These are phyloP conservation scores for Chenopodium berlandieri DNA, from an alignment of 148 eudicot species.

Conservation along the genomic window DNA sequence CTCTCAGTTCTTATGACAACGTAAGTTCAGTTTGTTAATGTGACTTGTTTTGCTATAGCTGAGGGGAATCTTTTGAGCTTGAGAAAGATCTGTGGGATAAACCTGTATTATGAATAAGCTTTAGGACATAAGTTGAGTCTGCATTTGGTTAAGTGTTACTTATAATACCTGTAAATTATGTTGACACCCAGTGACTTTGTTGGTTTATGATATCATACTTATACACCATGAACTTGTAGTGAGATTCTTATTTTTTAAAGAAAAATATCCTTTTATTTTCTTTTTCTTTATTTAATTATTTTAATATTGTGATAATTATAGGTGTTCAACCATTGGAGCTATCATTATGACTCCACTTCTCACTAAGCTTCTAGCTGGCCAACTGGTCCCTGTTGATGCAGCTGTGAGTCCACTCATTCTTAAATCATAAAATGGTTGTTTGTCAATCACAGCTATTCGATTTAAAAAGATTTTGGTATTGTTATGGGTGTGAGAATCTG, in stretches of 20 bases:
- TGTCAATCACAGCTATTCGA: neutral
- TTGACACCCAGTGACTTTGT: neutral
- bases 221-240: neutral
- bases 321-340: constrained; percentile 97
- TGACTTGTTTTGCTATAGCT: neutral
- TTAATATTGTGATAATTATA: constrained; percentile 28
- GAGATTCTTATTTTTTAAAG: neutral
- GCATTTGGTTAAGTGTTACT: neutral
- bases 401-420: constrained; percentile 57
- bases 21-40: constrained; percentile 49
- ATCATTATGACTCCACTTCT: constrained; percentile 97
- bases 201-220: neutral
- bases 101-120: neutral
- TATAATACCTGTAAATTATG: neutral
- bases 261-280: neutral
- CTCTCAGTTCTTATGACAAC: constrained; percentile 99
- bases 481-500: neutral
- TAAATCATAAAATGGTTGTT: neutral
- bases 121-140: neutral
- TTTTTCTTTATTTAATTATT: neutral
- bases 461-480: neutral
- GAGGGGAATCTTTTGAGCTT: constrained; percentile 11
- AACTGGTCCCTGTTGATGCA: constrained; percentile 99
- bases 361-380: constrained; percentile 95
- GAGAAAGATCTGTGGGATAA: neutral